Conservation (phyloP, 495 filamentous ascomycete species). For the Mycothermus thermophilus region DNA sequence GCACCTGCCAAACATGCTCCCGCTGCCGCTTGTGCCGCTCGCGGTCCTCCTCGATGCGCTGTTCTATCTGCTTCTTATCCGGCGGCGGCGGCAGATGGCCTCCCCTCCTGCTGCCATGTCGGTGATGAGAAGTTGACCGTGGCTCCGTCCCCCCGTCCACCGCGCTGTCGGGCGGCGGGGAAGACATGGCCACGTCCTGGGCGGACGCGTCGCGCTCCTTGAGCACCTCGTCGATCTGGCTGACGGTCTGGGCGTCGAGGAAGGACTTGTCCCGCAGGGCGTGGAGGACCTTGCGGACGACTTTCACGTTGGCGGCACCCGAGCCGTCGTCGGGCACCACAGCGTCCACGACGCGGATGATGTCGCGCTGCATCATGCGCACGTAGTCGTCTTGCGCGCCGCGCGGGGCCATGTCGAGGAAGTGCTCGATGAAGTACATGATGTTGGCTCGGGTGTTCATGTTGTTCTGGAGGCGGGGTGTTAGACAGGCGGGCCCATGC, state of each 20-base stretch:
- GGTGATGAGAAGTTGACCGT: not conserved
- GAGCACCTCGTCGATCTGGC: slow-evolving; percentile 66
- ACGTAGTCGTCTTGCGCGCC: slow-evolving; percentile 66
- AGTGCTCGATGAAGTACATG: slow-evolving; percentile 95
- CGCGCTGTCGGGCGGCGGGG: slow-evolving; percentile 18
- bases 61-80: slow-evolving; percentile 81
- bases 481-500: not conserved
- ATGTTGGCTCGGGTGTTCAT: slow-evolving; percentile 98
- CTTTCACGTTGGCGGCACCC: slow-evolving; percentile 87
- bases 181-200: slow-evolving; percentile 24
- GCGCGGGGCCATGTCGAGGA: slow-evolving; percentile 71
- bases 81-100: slow-evolving; percentile 24
- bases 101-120: slow-evolving; percentile 8
- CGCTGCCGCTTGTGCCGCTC: slow-evolving; percentile 84
- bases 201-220: slow-evolving; percentile 51
- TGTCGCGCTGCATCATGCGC: slow-evolving; percentile 88
- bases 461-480: slow-evolving; percentile 43
- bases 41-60: slow-evolving; percentile 90
- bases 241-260: slow-evolving; percentile 50
- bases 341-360: slow-evolving; percentile 74
- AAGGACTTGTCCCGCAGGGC: slow-evolving; percentile 53
- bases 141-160: slow-evolving; percentile 12
- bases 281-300: slow-evolving; percentile 65
- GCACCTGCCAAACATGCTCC: slow-evolving; percentile 82
- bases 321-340: slow-evolving; percentile 78